Percentiles rank a stretch among this genome's conserved stretches.
Evolutionary conservation across 1,284 basidiomycete species (phyloP).

Genomic region (Pyrrhoderma lamaoense): DNA sequence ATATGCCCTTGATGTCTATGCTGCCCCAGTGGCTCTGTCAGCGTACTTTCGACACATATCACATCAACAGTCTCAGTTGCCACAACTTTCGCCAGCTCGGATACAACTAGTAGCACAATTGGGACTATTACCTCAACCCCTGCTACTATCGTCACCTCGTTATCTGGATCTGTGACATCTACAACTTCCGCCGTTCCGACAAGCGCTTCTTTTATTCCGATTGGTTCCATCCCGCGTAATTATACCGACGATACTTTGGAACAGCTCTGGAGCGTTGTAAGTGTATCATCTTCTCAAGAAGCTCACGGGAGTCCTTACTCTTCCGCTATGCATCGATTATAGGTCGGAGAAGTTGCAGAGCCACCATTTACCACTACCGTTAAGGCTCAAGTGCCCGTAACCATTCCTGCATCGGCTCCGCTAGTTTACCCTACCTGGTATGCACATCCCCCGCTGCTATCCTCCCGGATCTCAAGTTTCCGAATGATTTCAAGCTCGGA

Average conservation of each 20-base stretch:
- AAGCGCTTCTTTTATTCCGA: slow-evolving; percentile 28
- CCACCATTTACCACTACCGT: slow-evolving; percentile 41
- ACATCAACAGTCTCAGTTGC: too few relatives aligned
- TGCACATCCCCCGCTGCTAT: slow-evolving; percentile 35
- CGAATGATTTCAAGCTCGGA: slow-evolving; percentile 38
- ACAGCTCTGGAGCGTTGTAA: slow-evolving; percentile 36
- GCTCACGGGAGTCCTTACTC: too few relatives aligned
- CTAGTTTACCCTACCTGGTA: slow-evolving; percentile 40
- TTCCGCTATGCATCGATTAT: background rate
- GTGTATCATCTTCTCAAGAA: slow-evolving; percentile 17
- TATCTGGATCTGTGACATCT: background rate
- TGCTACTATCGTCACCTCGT: background rate
- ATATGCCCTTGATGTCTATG: too few relatives aligned
- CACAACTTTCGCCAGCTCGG: too few relatives aligned
- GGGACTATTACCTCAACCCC: background rate
- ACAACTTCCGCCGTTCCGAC: background rate
- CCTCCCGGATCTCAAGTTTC: slow-evolving; percentile 34
- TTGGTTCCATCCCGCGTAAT: slow-evolving; percentile 34
- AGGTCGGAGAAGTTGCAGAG: slow-evolving; percentile 38
- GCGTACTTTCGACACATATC: too few relatives aligned
- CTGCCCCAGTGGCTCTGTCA: too few relatives aligned
- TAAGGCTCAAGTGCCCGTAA: slow-evolving; percentile 32
- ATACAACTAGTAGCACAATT: too few relatives aligned
- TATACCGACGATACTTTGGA: slow-evolving; percentile 34
- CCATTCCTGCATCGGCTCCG: slow-evolving; percentile 37